Percentiles rank a stretch among this genome's conserved stretches.
Evolutionary conservation across 192 early-diverging fungal species (phyloP).

Genomic region (Mortierella alpina): DNA sequence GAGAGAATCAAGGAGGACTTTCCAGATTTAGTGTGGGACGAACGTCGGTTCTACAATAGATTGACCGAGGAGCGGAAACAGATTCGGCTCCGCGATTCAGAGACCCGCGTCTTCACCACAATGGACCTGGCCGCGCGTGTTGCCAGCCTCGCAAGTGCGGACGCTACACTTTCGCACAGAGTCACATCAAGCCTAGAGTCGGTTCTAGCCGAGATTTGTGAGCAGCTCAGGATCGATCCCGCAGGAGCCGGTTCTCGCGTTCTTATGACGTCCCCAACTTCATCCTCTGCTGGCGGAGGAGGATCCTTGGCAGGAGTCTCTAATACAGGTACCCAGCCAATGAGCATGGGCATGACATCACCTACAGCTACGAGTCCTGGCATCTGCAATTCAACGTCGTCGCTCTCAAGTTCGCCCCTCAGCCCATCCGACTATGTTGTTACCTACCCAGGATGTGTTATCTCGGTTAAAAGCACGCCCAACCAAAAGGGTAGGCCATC

Average conservation of each 20-base stretch:
- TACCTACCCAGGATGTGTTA: conserved; percentile 50
- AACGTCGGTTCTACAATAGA: conserved; percentile 68
- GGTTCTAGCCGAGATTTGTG: conserved; percentile 44
- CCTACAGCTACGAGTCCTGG: conserved; percentile 32
- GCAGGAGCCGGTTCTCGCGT: conserved; percentile 34
- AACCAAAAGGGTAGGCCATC: conserved; percentile 49
- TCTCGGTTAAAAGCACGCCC: conserved; percentile 51
- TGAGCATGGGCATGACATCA: conserved; percentile 34
- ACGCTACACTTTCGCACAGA: conserved; percentile 31
- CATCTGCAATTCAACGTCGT: conserved; percentile 13
- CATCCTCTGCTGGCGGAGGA: conserved; percentile 54
- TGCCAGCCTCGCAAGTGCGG: conserved; percentile 47
- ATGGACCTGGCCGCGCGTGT: conserved; percentile 60
- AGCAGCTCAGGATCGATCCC: conserved; percentile 47
- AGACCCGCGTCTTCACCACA: conserved; percentile 54
- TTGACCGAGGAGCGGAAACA: conserved; percentile 63
- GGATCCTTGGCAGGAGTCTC: background rate
- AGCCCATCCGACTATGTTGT: conserved; percentile 38
- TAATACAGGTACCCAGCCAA: background rate
- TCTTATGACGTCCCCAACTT: conserved; percentile 27
- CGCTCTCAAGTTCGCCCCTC: conserved; percentile 24
- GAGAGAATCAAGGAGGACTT: conserved; percentile 64
- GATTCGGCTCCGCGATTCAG: conserved; percentile 55
- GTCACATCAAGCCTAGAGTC: conserved; percentile 37
- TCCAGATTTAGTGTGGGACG: conserved; percentile 65